Conservation (phyloP, 345 rosid genomes). For the Salix dunnii region DNA sequence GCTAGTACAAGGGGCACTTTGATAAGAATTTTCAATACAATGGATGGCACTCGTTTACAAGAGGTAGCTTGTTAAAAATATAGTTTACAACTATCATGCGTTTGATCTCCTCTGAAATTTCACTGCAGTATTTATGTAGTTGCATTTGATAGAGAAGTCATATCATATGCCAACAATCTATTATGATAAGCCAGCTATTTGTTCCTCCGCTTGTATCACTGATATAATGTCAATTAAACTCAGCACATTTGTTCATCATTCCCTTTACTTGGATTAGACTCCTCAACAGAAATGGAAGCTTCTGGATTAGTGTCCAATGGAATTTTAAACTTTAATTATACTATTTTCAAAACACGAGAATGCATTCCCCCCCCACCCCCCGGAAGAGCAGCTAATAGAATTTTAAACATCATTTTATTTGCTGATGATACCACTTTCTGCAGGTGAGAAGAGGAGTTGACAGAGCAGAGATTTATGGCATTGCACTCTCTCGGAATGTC, state of each 20-base stretch:
- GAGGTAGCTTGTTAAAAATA: slow-evolving; percentile 46
- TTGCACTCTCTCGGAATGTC: slow-evolving; percentile 66
- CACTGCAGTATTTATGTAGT: background rate
- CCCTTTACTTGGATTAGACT: no score
- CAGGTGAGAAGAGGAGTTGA: slow-evolving; percentile 92
- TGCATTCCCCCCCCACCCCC: no score
- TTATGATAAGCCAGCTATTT: background rate
- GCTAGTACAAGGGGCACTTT: slow-evolving; percentile 88
- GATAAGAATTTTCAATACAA: slow-evolving; percentile 83
- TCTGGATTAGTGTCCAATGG: no score
- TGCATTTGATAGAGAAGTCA: background rate
- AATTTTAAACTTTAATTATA: no score
- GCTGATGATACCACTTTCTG: slow-evolving; percentile 18
- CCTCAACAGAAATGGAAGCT: no score
- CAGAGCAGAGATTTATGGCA: slow-evolving; percentile 79
- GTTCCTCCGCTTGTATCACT: background rate
- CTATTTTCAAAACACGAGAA: no score
- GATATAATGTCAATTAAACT: no score
- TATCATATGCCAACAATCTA: background rate
- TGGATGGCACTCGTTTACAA: slow-evolving; percentile 86
- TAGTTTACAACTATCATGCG: background rate
- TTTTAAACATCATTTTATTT: no score
- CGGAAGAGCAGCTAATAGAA: no score
- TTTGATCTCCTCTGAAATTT: background rate
- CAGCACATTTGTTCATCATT: no score